Evolutionary conservation across 192 early-diverging fungal genomes (phyloP), one percentile per base, ranked within the genome.

Genomic region (Coemansia sp.): DNA sequence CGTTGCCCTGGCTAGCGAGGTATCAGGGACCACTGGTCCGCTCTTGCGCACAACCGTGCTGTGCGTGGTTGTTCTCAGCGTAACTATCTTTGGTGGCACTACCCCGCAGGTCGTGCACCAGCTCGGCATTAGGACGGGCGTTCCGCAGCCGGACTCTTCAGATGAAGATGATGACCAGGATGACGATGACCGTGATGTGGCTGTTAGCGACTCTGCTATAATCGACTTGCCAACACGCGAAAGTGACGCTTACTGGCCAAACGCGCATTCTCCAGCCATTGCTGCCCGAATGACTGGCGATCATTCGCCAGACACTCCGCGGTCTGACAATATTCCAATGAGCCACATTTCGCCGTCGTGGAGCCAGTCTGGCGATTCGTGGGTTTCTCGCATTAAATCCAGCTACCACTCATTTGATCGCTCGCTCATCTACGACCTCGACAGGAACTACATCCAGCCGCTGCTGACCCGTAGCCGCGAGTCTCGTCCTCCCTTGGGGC

Each of bases 1-100:
- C 0, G 97, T 98, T 80, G 97, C 97, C 0, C 85, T 99, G 32
- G 90, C 94, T 9, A 93, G 91, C 67, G 90, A 94, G 69, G 82
- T 97, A 3, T 84, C 84, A 1, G 91, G 87, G 17, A 79, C 88
- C 31, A 87, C 82, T 25, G 91, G 86, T 4, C 76, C 89, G 8
- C 87, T 92, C 37, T 87, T 96, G 73, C 91, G 90, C 29, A 94
- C 94, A 1, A 97, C 95, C 4, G 95, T 94, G 23, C 75, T 99
- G 50, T 89, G 95, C 14, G 93, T 98, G 3, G 97, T 97, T 17
- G 95, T 98, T 23, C 72, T 96, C 4, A 94, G 92, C 32, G 91
- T 99, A 14, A 85, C 94, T 17, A 83, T 95, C 9, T 93, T 99
- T 80, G 97, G 97, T 46, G 96, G 97, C 12, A 94, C 93, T 0